phyloP scores from a whole-genome alignment of 2,329 filamentous ascomycete species.

The Beauveria bassiana region DNA sequence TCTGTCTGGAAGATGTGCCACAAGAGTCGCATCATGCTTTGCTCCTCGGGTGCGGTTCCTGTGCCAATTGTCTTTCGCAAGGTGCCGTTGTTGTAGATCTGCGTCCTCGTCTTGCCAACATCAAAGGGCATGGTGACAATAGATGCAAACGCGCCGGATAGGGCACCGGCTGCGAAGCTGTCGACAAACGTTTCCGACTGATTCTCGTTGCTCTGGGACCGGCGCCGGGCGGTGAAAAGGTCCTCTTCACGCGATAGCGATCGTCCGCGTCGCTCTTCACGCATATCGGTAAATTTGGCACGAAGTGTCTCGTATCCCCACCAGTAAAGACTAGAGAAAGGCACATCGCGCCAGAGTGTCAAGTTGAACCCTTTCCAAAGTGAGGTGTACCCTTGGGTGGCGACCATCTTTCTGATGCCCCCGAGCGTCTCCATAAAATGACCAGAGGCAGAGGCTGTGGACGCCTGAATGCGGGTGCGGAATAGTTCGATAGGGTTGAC shows the following conservation, averaged over 20 bases:
- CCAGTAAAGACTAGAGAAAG: conserved; percentile 97
- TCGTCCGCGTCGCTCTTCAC: conserved; percentile 44
- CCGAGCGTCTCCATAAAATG: conserved; percentile 74
- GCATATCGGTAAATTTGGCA: conserved; percentile 59
- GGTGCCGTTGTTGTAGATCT: conserved; percentile 61
- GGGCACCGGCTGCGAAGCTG: conserved; percentile 79
- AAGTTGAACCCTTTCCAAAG: conserved; percentile 86
- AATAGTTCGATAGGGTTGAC: conserved; percentile 94
- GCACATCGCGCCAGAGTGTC: conserved; percentile 93
- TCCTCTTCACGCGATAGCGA: conserved; percentile 26
- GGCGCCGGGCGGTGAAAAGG: conserved; percentile 37
- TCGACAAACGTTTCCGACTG: conserved; percentile 75
- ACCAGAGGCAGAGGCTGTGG: conserved; percentile 50
- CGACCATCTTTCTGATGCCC: conserved; percentile 73
- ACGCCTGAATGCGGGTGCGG: conserved; percentile 83
- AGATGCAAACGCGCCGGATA: conserved; percentile 77
- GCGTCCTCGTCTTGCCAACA: conserved; percentile 91
- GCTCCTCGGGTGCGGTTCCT: conserved; percentile 57
- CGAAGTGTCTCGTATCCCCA: conserved; percentile 90
- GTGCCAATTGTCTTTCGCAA: conserved; percentile 27
- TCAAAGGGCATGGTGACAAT: conserved; percentile 92
- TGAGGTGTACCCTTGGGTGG: conserved; percentile 65
- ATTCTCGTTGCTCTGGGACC: conserved; percentile 59
- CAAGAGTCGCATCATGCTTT: conserved; percentile 74
- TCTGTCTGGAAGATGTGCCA: conserved; percentile 86